Percentiles rank a stretch among this genome's conserved stretches.
These are phyloP conservation scores for Chlamydomonas urium DNA, from an alignment of 139 green algal genomes.

Conservation along the genomic window DNA sequence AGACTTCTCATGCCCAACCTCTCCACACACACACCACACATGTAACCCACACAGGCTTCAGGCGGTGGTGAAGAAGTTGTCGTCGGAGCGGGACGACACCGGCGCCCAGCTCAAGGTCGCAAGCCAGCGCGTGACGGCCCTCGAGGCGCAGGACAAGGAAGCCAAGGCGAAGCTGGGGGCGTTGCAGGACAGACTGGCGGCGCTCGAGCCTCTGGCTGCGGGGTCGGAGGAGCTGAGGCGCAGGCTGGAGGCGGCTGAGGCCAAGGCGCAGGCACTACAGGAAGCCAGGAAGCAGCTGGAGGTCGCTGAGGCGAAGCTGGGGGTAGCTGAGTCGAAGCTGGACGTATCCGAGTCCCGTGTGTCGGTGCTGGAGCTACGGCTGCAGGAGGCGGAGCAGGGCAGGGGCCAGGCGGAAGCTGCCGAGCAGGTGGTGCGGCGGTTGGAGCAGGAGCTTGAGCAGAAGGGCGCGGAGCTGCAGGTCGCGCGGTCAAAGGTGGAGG, in stretches of 20 bases:
- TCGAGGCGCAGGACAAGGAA: slow-evolving; percentile 2
- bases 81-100: slow-evolving; percentile 3
- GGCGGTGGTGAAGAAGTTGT: not conserved
- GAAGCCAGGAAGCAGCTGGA: not conserved
- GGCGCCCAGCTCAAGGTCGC: not conserved
- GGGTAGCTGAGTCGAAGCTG: not conserved
- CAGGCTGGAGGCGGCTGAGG: too few species aligned
- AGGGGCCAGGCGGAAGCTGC: too few species aligned
- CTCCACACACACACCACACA: too few species aligned
- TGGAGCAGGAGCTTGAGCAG: not conserved
- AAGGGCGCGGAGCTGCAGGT: not conserved
- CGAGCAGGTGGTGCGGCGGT: not conserved
- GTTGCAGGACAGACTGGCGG: not conserved
- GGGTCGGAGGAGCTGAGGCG: too few species aligned
- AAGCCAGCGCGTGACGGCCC: not conserved
- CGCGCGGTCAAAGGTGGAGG: not conserved
- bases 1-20: too few species aligned
- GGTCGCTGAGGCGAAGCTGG: not conserved
- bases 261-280: not conserved
- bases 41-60: not conserved
- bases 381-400: not conserved
- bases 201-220: too few species aligned
- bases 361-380: not conserved
- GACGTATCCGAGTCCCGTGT: not conserved
- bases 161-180: not conserved